Evolutionary conservation across 164 flowering plant species (phyloP), one percentile per base, ranked within the genome.

Genomic region (Brasenia schreberi): DNA sequence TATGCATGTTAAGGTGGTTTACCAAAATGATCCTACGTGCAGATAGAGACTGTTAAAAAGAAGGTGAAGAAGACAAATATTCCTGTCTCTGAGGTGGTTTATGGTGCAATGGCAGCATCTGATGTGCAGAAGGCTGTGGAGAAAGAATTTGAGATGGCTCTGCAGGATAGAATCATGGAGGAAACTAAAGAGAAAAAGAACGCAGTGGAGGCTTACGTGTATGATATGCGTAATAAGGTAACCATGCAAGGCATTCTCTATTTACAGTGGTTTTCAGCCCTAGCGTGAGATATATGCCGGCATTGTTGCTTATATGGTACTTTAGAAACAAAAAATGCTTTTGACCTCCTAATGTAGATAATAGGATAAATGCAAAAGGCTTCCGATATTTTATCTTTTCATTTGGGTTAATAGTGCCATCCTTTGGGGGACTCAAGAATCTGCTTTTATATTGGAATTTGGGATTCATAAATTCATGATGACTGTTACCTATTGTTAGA

Each of bases 141-240:
- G 69, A 92, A 92, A 76, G 98, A 92, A 71, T 92, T 90, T 79
- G 98, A 92, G 74, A 88, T 92, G 98, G 97, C 97, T 43, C 72
- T 92, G 74, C 98, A 92, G 75, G 98, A 90, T 63, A 85, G 97
- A 17, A 87, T 93, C n/a, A 90, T 93, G 98, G 98, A 93, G 73
- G 96, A 93, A 67, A 93, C 98, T 0, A 93, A 93, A 67, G 98
- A 90, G 75, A 85, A 69, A 77, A 93, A 93, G 80, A 93, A 93
- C 80, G 97, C 96, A 66, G 97, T 90, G 65, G 98, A 93, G 77
- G 84, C 98, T 5, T 93, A 90, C 81, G 97, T 93, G 19, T 90
- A 93, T 79, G 97, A 93, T 65, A 93, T 89, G 98, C 76, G 98
- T 66, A 90, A 93, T 73, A 93, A 93, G 92, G 97, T 85, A 59